These are phyloP conservation scores for Rhizopus microsporus DNA, from an alignment of 371 early-diverging fungal genomes.

Conservation along the genomic window DNA sequence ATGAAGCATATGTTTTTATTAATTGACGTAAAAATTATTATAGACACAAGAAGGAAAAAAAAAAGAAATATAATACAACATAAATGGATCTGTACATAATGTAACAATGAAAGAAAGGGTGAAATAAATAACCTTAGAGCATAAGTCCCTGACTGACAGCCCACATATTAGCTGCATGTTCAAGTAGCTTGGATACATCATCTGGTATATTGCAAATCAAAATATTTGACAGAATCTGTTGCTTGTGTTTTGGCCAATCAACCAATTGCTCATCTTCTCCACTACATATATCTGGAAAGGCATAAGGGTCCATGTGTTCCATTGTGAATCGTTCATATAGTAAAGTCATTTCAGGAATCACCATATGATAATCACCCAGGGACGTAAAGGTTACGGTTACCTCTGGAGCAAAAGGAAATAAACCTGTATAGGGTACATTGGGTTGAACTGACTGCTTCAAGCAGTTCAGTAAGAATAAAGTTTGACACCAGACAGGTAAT, in stretches of 20 bases:
- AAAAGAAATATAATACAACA: neutral
- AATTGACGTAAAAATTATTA: neutral
- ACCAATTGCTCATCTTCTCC: neutral
- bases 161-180: slow-evolving; percentile 33
- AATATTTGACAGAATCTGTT: slow-evolving; percentile 28
- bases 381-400: slow-evolving; percentile 35
- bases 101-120: neutral
- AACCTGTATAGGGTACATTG: slow-evolving; percentile 29
- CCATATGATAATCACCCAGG: slow-evolving; percentile 10
- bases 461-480: slow-evolving; percentile 36
- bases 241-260: slow-evolving; percentile 21
- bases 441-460: slow-evolving; percentile 28
- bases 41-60: neutral
- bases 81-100: neutral
- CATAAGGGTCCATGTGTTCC: slow-evolving; percentile 36
- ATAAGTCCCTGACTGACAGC: slow-evolving; percentile 36
- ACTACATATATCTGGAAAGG: slow-evolving; percentile 9
- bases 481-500: slow-evolving; percentile 47
- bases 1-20: too few species aligned
- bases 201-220: slow-evolving; percentile 44
- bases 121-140: slow-evolving; percentile 7
- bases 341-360: slow-evolving; percentile 32
- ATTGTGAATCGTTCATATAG: slow-evolving; percentile 39
- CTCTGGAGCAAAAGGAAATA: slow-evolving; percentile 48
- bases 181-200: slow-evolving; percentile 27